These are phyloP conservation scores for Pseudohalonectria lignicola DNA, from an alignment of 2,329 filamentous ascomycete genomes.

Conservation along the genomic window DNA sequence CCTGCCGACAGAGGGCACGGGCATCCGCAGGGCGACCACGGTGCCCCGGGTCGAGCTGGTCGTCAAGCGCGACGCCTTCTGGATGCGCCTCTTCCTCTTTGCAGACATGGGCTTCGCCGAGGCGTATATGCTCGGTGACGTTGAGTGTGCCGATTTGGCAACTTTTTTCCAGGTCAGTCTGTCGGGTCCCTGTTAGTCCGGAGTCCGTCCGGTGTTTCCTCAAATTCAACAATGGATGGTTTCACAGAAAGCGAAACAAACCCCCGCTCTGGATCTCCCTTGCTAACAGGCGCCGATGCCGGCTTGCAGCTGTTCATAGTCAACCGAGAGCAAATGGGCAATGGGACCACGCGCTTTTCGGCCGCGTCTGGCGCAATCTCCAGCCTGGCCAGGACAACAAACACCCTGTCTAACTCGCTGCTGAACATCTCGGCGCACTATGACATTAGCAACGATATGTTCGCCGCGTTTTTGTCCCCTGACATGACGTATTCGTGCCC, in stretches of 20 bases:
- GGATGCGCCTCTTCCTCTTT: constrained; percentile 57
- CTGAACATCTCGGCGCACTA: constrained; percentile 65
- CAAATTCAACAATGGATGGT: background rate
- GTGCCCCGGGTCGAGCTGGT: constrained; percentile 40
- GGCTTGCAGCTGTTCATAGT: constrained; percentile 58
- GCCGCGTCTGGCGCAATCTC: constrained; percentile 45
- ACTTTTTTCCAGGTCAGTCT: constrained; percentile 55
- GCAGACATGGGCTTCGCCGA: constrained; percentile 66
- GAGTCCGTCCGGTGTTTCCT: background rate
- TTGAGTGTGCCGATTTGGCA: constrained; percentile 55
- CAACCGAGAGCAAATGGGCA: constrained; percentile 52
- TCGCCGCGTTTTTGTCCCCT: constrained; percentile 59
- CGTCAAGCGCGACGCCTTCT: constrained; percentile 50
- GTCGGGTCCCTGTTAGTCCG: too few relatives aligned
- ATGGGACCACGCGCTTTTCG: constrained; percentile 53
- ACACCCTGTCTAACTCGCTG: constrained; percentile 45
- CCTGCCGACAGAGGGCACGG: constrained; percentile 5
- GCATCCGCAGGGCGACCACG: constrained; percentile 24
- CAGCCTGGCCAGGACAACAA: constrained; percentile 44
- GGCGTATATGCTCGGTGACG: constrained; percentile 62
- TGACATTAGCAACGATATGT: constrained; percentile 68
- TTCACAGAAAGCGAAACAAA: background rate
- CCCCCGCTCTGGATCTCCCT: too few relatives aligned
- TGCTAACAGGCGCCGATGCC: too few relatives aligned
- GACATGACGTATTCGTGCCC: constrained; percentile 71